Base-by-base conservation (phyloP, 352 stramenopile genomes). In the Phytopythium mirpurense region DNA sequence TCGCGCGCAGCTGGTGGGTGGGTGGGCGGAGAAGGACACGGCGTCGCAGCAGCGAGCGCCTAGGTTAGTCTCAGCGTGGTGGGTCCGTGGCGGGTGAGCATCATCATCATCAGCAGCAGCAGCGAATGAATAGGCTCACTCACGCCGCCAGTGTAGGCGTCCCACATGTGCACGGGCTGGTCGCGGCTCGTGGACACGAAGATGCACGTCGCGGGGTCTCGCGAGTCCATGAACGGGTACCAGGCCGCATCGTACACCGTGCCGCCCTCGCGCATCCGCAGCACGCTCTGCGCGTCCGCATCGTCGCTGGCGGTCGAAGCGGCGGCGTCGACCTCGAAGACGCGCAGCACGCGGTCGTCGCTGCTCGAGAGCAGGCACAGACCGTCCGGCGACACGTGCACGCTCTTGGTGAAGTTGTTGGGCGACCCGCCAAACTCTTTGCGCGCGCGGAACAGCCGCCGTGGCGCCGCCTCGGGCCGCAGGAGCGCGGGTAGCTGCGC, bases 91-190 rank as follows among this genome's bases (percentile, higher is more conserved):
- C n/a, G n/a, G n/a, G n/a, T n/a, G n/a, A n/a, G n/a, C n/a, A n/a
- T n/a, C n/a, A n/a, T n/a, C n/a, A n/a, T n/a, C n/a, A n/a, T n/a
- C n/a, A n/a, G n/a, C n/a, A n/a, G n/a, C n/a, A n/a, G n/a, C n/a
- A n/a, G n/a, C n/a, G n/a, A n/a, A 24, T 7, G 6, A 4, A 3
- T 2, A 38, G 14, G 10, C 3, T 3, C 45, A 51, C 37, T n/a
- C 32, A 72, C 63, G 19, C 59, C 60, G 12, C 90, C 90, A 0
- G 68, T 96, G 63, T 92, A 97, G 32, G 90, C 90, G 61, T 96
- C 88, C 88, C 88, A 97, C 64, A 97, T 77, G 69, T 97, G 88
- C 46, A 97, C 69, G 3, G 90, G 90, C 26, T 94, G 84, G 59
- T 95, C 87, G 52, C 81, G 81, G 65, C 76, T 88, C 27, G 86